phyloP scores from a whole-genome alignment of 2,329 filamentous ascomycete species.

The Cladosporium sphaerospermum region DNA sequence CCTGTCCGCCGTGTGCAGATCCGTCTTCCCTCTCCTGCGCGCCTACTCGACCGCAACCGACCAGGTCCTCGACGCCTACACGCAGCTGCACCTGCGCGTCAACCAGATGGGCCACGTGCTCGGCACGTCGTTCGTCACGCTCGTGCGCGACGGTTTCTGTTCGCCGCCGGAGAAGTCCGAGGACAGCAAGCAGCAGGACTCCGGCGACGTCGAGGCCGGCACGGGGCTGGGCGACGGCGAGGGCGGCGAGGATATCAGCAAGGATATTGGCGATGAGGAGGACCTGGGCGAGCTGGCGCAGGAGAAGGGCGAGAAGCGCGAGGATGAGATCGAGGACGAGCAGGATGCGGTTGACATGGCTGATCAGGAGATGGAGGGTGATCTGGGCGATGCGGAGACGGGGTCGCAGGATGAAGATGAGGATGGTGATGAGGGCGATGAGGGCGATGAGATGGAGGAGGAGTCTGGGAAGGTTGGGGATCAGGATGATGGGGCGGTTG shows the following conservation, averaged over 20 bases:
- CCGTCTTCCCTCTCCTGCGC: constrained; percentile 63
- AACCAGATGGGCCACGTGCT: constrained; percentile 71
- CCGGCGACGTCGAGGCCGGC: constrained; percentile 78
- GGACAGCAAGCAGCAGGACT: constrained; percentile 28
- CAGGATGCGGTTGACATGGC: constrained; percentile 89
- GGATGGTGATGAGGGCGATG: constrained; percentile 41
- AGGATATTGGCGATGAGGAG: constrained; percentile 90
- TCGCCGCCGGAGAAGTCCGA: constrained; percentile 71
- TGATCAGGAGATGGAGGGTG: constrained; percentile 83
- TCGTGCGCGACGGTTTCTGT: constrained; percentile 84
- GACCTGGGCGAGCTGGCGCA: constrained; percentile 88
- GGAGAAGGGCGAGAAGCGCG: constrained; percentile 52
- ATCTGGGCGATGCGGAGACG: constrained; percentile 59
- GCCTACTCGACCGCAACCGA: constrained; percentile 63
- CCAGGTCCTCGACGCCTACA: constrained; percentile 52
- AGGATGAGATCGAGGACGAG: constrained; percentile 64
- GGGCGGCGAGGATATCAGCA: constrained; percentile 94
- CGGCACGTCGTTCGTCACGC: constrained; percentile 67
- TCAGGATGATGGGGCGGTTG: constrained; percentile 67
- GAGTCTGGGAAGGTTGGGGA: constrained; percentile 71
- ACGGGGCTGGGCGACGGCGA: constrained; percentile 93
- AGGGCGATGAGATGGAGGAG: constrained; percentile 57
- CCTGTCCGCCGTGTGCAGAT: constrained; percentile 54
- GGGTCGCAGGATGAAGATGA: constrained; percentile 56
- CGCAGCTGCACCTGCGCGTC: constrained; percentile 61